Evolutionary conservation across 2,329 filamentous ascomycete genomes (phyloP).

Genomic region (Hymenoscyphus linearis): DNA sequence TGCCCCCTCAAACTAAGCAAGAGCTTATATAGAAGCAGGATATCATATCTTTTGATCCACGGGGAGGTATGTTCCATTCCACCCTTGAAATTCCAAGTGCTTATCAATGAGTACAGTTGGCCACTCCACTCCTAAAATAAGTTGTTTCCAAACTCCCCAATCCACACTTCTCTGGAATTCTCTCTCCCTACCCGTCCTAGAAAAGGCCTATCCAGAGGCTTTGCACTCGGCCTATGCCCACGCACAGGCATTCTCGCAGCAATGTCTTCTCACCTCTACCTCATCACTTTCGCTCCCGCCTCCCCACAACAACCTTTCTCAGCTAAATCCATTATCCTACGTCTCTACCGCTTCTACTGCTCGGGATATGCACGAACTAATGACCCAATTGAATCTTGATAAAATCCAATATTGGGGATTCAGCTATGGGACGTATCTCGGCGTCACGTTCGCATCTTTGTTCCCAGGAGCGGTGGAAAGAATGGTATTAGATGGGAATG

Average conservation of each 20-base stretch:
- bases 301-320: neutral
- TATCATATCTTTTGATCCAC: constrained; percentile 46
- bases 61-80: constrained; percentile 34
- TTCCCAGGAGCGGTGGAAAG: constrained; percentile 38
- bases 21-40: constrained; percentile 28
- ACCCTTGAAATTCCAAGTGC: no score
- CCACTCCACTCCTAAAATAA: constrained; percentile 10
- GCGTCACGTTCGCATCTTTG: constrained; percentile 40
- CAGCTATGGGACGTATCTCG: constrained; percentile 43
- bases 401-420: constrained; percentile 38
- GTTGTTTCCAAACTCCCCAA: constrained; percentile 11
- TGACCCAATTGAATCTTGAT: neutral
- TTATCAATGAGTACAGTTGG: constrained; percentile 9
- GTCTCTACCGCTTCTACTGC: constrained; percentile 20
- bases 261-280: constrained; percentile 26
- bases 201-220: constrained; percentile 40
- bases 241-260: constrained; percentile 37
- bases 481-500: constrained; percentile 31
- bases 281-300: neutral
- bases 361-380: constrained; percentile 13
- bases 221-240: constrained; percentile 43
- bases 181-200: constrained; percentile 39
- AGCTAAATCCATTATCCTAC: constrained; percentile 2
- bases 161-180: constrained; percentile 36
- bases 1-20: neutral